Percentiles rank a stretch among this genome's conserved stretches.
phyloP scores from a whole-genome alignment of 2,329 filamentous ascomycete genomes.

The Grosmannia huntii region DNA sequence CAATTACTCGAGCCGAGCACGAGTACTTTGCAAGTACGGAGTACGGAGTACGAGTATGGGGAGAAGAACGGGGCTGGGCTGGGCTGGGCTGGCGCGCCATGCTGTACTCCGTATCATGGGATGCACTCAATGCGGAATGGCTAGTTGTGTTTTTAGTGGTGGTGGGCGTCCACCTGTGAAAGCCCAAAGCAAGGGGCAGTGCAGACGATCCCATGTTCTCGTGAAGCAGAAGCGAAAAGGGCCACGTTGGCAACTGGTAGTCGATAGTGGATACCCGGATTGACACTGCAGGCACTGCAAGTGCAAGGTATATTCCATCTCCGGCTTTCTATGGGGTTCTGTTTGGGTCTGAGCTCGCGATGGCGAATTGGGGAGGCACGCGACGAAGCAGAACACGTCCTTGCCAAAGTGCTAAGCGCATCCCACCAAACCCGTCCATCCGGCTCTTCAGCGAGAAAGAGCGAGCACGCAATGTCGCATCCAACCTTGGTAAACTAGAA shows the following conservation, averaged over 20 bases:
- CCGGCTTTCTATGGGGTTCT: neutral
- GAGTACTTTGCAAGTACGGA: neutral
- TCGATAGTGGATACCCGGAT: neutral
- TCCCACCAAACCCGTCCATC: neutral
- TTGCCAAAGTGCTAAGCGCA: neutral
- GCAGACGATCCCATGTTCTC: neutral
- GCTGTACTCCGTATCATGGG: conserved; percentile 7
- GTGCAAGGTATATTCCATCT: neutral
- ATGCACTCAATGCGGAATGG: conserved; percentile 8
- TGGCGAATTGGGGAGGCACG: neutral
- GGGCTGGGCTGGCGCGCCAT: conserved; percentile 7
- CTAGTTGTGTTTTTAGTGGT: neutral
- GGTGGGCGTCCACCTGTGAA: neutral
- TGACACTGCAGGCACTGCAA: neutral
- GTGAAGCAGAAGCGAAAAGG: neutral
- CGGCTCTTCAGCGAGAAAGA: neutral
- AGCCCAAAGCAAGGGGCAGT: conserved; percentile 1
- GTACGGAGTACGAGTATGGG: neutral
- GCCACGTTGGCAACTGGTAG: neutral
- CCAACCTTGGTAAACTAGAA: neutral
- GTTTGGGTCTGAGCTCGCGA: neutral
- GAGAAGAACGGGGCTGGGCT: conserved; percentile 5
- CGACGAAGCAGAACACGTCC: neutral
- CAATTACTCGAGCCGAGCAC: neutral
- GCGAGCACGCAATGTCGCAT: neutral